phyloP scores from a whole-genome alignment of 768 basidiomycete species.

The Suillus lakei region DNA sequence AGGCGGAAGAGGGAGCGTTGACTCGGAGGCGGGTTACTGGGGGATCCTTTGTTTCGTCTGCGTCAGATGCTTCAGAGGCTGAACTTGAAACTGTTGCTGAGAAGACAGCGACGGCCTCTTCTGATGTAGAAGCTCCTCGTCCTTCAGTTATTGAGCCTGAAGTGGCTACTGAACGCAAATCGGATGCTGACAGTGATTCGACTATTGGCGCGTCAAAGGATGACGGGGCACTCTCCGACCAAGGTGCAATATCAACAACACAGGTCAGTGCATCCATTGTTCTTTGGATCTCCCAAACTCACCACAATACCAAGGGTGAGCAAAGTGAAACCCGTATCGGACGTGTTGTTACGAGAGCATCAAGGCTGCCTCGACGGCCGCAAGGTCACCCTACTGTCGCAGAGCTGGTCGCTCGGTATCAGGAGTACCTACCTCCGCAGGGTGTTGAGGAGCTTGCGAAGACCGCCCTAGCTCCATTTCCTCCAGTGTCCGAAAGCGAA shows the following conservation, averaged over 20 bases:
- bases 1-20: slow-evolving; percentile 65
- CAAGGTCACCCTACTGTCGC: slow-evolving; percentile 71
- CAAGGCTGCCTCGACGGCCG: slow-evolving; percentile 67
- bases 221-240: slow-evolving; percentile 21
- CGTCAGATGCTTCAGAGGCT: slow-evolving; percentile 72
- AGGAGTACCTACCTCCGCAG: slow-evolving; percentile 74
- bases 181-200: slow-evolving; percentile 82
- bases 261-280: slow-evolving; percentile 30
- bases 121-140: slow-evolving; percentile 20
- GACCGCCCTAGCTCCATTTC: slow-evolving; percentile 66
- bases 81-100: slow-evolving; percentile 45
- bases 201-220: slow-evolving; percentile 69
- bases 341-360: slow-evolving; percentile 42
- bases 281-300: slow-evolving; percentile 8
- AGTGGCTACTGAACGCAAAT: slow-evolving; percentile 37
- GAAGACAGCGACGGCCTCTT: slow-evolving; percentile 20
- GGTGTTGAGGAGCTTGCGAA: slow-evolving; percentile 74
- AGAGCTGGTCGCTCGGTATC: slow-evolving; percentile 83
- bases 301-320: slow-evolving; percentile 26
- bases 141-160: slow-evolving; percentile 12
- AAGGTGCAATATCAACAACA: slow-evolving; percentile 19
- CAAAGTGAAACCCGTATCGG: slow-evolving; percentile 22
- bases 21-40: slow-evolving; percentile 52
- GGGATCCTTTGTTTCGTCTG: slow-evolving; percentile 67
- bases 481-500: slow-evolving; percentile 80